Percentiles rank a stretch among this genome's conserved stretches.
These are phyloP conservation scores for Naganishia sp. DNA, from an alignment of 1,284 basidiomycete species.

Conservation along the genomic window DNA sequence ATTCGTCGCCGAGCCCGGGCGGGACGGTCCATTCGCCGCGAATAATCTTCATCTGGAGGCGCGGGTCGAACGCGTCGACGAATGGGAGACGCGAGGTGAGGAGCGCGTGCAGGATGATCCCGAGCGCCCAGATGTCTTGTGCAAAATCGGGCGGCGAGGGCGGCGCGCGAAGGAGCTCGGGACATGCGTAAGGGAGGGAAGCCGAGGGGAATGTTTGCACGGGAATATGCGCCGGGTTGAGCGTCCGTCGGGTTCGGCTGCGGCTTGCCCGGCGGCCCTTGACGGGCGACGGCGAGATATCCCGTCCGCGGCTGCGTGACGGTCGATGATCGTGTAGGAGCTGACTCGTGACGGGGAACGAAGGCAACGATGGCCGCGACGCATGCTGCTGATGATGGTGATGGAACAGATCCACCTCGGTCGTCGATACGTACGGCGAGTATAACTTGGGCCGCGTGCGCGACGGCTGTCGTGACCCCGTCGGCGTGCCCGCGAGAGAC, in stretches of 20 bases:
- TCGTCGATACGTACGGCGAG: constrained; percentile 19
- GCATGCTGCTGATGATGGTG: background rate
- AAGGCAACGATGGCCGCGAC: constrained; percentile 1
- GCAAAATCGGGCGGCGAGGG: constrained; percentile 54
- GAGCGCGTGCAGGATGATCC: constrained; percentile 80
- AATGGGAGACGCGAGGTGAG: constrained; percentile 81
- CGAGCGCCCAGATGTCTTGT: constrained; percentile 91
- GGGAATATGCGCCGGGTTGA: background rate
- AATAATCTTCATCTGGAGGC: constrained; percentile 85
- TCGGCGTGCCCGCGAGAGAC: background rate
- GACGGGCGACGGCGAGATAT: constrained; percentile 16
- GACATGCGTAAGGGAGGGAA: constrained; percentile 85
- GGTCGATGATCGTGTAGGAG: constrained; percentile 10
- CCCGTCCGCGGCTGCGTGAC: constrained; percentile 12
- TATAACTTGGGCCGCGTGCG: constrained; percentile 21
- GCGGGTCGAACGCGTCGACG: constrained; percentile 79
- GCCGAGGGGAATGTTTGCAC: constrained; percentile 66
- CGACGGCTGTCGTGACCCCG: constrained; percentile 17
- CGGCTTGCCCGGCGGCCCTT: constrained; percentile 12
- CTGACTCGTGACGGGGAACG: constrained; percentile 19
- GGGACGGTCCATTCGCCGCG: constrained; percentile 65
- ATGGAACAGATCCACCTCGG: constrained; percentile 10
- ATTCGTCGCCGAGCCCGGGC: constrained; percentile 64
- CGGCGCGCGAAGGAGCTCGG: constrained; percentile 66
- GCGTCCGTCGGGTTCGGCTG: constrained; percentile 1